Conservation (phyloP, 225 moss, liverwort and hornwort genomes). For the Thuidium tamariscinum region DNA sequence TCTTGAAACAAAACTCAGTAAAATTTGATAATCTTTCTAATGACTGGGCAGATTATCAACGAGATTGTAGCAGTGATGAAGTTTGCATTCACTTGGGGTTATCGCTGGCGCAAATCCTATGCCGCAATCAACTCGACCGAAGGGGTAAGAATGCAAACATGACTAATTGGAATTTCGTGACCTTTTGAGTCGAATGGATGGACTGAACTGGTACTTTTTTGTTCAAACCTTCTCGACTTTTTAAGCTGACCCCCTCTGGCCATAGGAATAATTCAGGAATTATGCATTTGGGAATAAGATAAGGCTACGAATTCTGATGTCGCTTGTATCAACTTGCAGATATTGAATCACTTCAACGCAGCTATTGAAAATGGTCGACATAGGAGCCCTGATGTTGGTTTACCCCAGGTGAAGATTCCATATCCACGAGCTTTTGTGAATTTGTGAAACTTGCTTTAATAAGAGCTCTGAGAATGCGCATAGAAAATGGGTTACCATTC, state of each 20-base stretch:
- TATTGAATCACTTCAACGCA: slow-evolving; percentile 57
- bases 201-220: background rate
- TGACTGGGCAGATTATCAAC: slow-evolving; percentile 37
- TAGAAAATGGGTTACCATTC: background rate
- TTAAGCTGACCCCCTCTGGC: background rate
- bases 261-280: background rate
- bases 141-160: slow-evolving; percentile 16
- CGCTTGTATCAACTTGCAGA: slow-evolving; percentile 21
- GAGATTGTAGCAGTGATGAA: slow-evolving; percentile 30
- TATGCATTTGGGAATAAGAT: background rate
- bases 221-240: background rate
- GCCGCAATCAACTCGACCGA: slow-evolving; percentile 34
- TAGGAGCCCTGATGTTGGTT: slow-evolving; percentile 35
- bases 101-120: slow-evolving; percentile 83
- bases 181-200: background rate
- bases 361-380: slow-evolving; percentile 45
- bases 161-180: background rate
- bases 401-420: slow-evolving; percentile 17
- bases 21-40: background rate
- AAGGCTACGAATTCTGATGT: background rate
- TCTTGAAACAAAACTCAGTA: background rate
- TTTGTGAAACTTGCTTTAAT: background rate
- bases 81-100: slow-evolving; percentile 74
- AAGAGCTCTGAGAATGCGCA: background rate
- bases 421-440: background rate